Evolutionary conservation across 2,329 filamentous ascomycete genomes (phyloP), one percentile per base, ranked within the genome.

Genomic region (Cytospora schulzeri): DNA sequence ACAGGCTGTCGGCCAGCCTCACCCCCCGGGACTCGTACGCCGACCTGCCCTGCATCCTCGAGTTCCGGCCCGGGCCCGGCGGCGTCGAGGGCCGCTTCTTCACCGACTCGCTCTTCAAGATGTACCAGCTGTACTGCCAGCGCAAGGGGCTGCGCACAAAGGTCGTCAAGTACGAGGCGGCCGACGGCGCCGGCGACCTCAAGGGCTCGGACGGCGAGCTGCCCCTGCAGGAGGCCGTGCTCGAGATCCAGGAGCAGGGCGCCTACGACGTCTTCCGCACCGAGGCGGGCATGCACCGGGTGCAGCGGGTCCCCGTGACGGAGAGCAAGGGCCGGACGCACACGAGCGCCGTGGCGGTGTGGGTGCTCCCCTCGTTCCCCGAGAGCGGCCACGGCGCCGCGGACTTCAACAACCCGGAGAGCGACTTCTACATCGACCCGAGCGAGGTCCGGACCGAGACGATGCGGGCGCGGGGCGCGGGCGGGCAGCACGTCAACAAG

Each of bases 401-500:
- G 48, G 87, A 92, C 73, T 84, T 91, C 68, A 88, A 94, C 67
- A 90, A 98, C 71, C 94, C 94, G 0, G 89, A 88, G 63, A 96
- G 91, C 76, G 91, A 97, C 74, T 97, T 96, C 78, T 97, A 93
- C 78, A 84, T 99, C 66, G 87, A 96, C 73, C 87, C 91, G 7
- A 84, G 88, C 66, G 94, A 99, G 65, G 92, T 99, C 28, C 84
- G 84, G 59, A 82, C 87, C 24, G 95, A 99, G 74, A 92, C 93
- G 66, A 97, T 98, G 93, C 86, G 93, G 19, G 93, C 95, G 0
- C 83, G 92, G 54, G 95, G 95, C 66, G 94, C 95, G 0, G 95
- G 95, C 35, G 95, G 95, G 0, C 95, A 99, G 79, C 95, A 99
- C 77, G 95, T 99, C 74, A 99, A 99, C 79, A 97, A 94, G 76